phyloP scores from a whole-genome alignment of 208 protist genomes.

The Leishmania tarentolae region DNA sequence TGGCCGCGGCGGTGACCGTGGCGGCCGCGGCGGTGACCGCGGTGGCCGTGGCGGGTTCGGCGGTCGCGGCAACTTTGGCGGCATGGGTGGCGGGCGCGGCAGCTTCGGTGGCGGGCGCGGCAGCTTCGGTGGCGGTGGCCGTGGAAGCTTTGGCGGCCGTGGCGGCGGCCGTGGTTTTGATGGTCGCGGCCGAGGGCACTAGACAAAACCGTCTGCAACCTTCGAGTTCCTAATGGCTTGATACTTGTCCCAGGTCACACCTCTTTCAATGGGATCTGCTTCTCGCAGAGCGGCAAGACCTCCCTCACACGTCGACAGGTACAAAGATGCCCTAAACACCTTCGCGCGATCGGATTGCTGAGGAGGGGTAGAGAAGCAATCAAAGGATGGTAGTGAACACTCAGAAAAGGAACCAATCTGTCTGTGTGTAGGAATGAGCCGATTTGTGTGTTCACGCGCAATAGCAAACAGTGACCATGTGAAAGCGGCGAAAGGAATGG shows the following conservation, averaged over 20 bases:
- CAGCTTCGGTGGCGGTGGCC: conserved; percentile 19
- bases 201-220: conserved; percentile 7
- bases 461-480: background rate
- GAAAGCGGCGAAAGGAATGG: background rate
- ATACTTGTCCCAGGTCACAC: background rate
- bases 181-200: conserved; percentile 28
- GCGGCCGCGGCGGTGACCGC: conserved; percentile 26
- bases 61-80: conserved; percentile 40
- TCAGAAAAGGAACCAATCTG: background rate
- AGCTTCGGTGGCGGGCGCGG: conserved; percentile 33
- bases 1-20: conserved; percentile 41
- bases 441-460: background rate
- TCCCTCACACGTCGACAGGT: background rate
- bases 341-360: background rate
- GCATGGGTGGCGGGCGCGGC: conserved; percentile 39
- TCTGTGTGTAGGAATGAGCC: background rate
- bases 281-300: conserved; percentile 5
- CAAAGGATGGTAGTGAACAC: background rate
- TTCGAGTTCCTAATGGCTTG: background rate
- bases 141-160: conserved; percentile 27
- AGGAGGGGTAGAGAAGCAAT: background rate
- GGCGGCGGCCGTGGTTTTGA: conserved; percentile 44
- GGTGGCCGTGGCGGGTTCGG: conserved; percentile 43
- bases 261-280: conserved; percentile 7
- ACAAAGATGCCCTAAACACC: background rate